Base-by-base conservation (phyloP, 164 flowering plant genomes). In the Macadamia tetraphylla region DNA sequence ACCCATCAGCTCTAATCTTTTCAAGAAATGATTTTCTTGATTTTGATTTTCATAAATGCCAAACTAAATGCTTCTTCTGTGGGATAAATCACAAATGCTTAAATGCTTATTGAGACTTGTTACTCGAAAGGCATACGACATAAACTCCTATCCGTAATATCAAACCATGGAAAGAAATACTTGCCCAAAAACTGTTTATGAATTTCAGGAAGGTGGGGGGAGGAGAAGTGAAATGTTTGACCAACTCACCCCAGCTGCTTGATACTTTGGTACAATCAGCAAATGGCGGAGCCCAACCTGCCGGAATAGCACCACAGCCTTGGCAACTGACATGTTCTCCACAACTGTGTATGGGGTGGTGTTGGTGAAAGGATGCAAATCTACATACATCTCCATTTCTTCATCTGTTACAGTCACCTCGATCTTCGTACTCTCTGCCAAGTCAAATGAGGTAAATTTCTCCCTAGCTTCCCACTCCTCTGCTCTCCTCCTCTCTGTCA, bases 351-450 rank as follows among this genome's bases (percentile, higher is more conserved):
- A 85, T 11, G 98, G 97, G 0, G 97, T 85, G 60, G 92, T 86
- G 61, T 94, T 94, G 43, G 92, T 86, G 52, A 94, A 78, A 1
- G 98, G 95, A 79, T 87, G 97, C 76, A 94, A 78, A 70, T 94
- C 98, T 17, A 92, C 84, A 60, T 83, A 90, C 98, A 86, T 87
- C 57, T 90, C 95, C 94, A 91, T 86, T 73, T 94, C 97, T 1
- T 83, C 81, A 46, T 84, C 74, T 3, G 82, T 79, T 46, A 94
- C 78, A 5, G 73, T 74, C 60, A 84, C 86, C 42, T 88, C 92
- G 10, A 90, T 80, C 62, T 75, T 84, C 9, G 77, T 84, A 72
- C 90, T 85, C 78, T 87, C 96, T 0, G 98, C 92, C 63, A 94
- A 70, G 23, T 91, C 97, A 59, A 79, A 82, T 65, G 85, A 86